These are phyloP conservation scores for Saccharomycopsis amapae DNA, from an alignment of 805 yeast species.

Conservation along the genomic window DNA sequence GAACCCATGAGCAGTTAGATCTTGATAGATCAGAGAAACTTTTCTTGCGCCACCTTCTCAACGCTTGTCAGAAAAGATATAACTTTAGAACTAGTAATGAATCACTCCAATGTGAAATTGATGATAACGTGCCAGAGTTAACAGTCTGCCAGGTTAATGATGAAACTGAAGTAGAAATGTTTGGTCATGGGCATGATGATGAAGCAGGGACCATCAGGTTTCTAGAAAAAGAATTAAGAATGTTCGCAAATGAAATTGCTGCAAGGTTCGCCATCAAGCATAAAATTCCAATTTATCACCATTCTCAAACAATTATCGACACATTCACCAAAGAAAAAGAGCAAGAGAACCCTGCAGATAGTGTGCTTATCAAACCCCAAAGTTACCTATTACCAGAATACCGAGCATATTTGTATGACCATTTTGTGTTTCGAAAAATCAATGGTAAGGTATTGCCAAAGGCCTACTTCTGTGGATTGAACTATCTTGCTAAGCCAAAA, in stretches of 20 bases:
- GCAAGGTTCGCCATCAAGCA: conserved; percentile 26
- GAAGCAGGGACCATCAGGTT: neutral
- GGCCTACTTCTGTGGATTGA: conserved; percentile 32
- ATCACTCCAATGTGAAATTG: conserved; percentile 9
- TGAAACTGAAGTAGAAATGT: neutral
- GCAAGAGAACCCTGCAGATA: conserved; percentile 24
- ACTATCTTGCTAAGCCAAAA: conserved; percentile 26
- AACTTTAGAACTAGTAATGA: conserved; percentile 6
- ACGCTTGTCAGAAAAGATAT: conserved; percentile 7
- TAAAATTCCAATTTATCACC: conserved; percentile 25
- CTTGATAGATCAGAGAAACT: too few species aligned
- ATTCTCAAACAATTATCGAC: conserved; percentile 26
- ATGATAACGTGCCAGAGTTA: neutral
- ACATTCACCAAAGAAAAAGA: conserved; percentile 27
- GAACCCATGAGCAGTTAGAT: too few species aligned
- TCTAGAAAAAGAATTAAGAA: conserved; percentile 24
- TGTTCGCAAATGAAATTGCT: conserved; percentile 30
- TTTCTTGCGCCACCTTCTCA: conserved; percentile 14
- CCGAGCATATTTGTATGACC: conserved; percentile 32
- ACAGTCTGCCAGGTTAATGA: neutral
- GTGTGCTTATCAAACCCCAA: conserved; percentile 22
- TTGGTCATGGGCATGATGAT: neutral
- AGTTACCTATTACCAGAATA: conserved; percentile 25
- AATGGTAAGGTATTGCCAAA: conserved; percentile 32
- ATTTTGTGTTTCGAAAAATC: conserved; percentile 34